phyloP scores from a whole-genome alignment of 257 asterid genomes.

The Penstemon davidsonii region DNA sequence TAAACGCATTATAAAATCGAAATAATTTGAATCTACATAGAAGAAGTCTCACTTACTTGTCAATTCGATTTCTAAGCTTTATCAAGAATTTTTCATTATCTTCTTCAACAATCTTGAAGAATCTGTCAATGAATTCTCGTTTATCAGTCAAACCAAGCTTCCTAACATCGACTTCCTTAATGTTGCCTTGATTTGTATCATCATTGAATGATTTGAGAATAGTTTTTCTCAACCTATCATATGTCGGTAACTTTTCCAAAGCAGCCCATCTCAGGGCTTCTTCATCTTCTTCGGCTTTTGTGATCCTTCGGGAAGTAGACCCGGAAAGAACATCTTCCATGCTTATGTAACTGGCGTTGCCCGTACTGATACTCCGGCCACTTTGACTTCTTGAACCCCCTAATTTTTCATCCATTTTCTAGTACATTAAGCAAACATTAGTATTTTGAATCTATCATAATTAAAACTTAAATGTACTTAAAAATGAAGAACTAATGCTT shows the following conservation, averaged over 20 bases:
- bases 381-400: too few relatives aligned
- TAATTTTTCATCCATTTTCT: too few relatives aligned
- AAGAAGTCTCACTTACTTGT: constrained; percentile 35
- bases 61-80: constrained; percentile 51
- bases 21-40: not conserved
- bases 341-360: not conserved
- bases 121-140: constrained; percentile 49
- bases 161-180: constrained; percentile 47
- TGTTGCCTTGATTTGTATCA: constrained; percentile 24
- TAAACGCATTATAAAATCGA: not conserved
- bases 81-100: constrained; percentile 57
- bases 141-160: constrained; percentile 40
- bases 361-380: too few relatives aligned
- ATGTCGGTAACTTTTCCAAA: too few relatives aligned
- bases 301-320: constrained; percentile 35
- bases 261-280: constrained; percentile 46
- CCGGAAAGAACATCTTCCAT: constrained; percentile 49
- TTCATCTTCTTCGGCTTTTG: constrained; percentile 63
- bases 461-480: too few relatives aligned
- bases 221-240: constrained; percentile 19
- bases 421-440: too few relatives aligned
- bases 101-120: constrained; percentile 57
- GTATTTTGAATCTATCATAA: too few relatives aligned
- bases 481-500: too few relatives aligned
- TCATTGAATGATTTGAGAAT: constrained; percentile 44